Percentiles rank a stretch among this genome's conserved stretches.
phyloP scores from a whole-genome alignment of 1,139 yeast species.

The Scheffersomyces segobiensis region DNA sequence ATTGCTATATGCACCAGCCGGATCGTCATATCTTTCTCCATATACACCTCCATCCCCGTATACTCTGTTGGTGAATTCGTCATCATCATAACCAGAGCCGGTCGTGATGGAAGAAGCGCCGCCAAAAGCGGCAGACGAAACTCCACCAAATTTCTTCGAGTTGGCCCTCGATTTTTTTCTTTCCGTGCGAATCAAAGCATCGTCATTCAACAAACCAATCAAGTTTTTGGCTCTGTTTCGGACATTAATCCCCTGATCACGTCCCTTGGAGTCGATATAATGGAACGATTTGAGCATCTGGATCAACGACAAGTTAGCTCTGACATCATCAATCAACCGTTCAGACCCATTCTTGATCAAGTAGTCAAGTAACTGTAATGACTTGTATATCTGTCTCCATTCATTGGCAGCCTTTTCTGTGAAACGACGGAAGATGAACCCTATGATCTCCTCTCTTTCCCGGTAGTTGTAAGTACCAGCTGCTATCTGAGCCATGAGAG shows the following conservation, averaged over 20 bases:
- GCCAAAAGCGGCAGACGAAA: slow-evolving; percentile 53
- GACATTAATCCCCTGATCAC: slow-evolving; percentile 95
- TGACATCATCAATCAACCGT: slow-evolving; percentile 90
- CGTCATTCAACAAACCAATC: slow-evolving; percentile 72
- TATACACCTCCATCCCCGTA: slow-evolving; percentile 83
- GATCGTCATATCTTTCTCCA: slow-evolving; percentile 65
- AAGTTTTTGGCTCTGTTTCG: slow-evolving; percentile 86
- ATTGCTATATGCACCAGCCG: slow-evolving; percentile 45
- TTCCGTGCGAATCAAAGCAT: slow-evolving; percentile 73
- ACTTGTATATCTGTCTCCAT: slow-evolving; percentile 97
- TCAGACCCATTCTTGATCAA: slow-evolving; percentile 91
- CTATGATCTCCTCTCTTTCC: slow-evolving; percentile 74
- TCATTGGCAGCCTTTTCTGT: slow-evolving; percentile 94
- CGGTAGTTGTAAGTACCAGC: slow-evolving; percentile 89
- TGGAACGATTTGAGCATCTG: slow-evolving; percentile 93
- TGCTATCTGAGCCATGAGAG: slow-evolving; percentile 92
- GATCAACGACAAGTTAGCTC: slow-evolving; percentile 78
- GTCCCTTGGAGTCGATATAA: slow-evolving; percentile 89
- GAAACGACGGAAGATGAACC: slow-evolving; percentile 75
- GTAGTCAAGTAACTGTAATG: slow-evolving; percentile 87
- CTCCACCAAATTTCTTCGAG: slow-evolving; percentile 77
- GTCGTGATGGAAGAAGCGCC: slow-evolving; percentile 47
- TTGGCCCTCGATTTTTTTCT: slow-evolving; percentile 87
- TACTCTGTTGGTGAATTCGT: slow-evolving; percentile 55
- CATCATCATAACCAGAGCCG: slow-evolving; percentile 50